Percentiles rank a stretch among this genome's conserved stretches.
phyloP scores from a whole-genome alignment of 495 filamentous ascomycete genomes.

The Staphylotrichum longicolle region DNA sequence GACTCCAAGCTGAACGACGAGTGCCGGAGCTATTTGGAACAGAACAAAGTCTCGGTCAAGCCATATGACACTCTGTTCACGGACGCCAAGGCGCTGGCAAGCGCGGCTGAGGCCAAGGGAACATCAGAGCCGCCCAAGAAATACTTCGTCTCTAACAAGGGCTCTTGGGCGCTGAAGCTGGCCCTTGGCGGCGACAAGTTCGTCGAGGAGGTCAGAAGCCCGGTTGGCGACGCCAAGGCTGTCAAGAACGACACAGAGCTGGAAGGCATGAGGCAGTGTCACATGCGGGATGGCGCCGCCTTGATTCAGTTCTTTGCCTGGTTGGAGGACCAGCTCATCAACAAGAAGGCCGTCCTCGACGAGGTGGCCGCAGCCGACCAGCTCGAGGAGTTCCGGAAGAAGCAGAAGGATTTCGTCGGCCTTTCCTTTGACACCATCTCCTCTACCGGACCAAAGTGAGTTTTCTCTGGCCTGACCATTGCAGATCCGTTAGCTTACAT shows the following conservation, averaged over 20 bases:
- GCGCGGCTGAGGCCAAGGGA: conserved; percentile 40
- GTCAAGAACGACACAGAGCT: conserved; percentile 92
- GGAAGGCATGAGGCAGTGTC: conserved; percentile 89
- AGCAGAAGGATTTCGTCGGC: conserved; percentile 81
- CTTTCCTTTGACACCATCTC: conserved; percentile 96
- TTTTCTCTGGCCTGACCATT: neutral
- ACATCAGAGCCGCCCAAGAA: conserved; percentile 53
- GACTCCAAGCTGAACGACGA: conserved; percentile 70
- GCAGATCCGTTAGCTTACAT: conserved; percentile 9
- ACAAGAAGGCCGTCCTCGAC: conserved; percentile 70
- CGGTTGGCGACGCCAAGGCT: conserved; percentile 92
- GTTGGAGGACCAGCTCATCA: conserved; percentile 83
- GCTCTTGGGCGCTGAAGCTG: conserved; percentile 89
- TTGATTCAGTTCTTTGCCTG: conserved; percentile 93
- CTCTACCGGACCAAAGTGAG: conserved; percentile 81
- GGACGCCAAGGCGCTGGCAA: conserved; percentile 64
- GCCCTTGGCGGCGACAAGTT: conserved; percentile 84
- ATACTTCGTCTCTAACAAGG: conserved; percentile 82
- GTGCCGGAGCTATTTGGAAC: conserved; percentile 65
- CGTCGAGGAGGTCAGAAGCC: conserved; percentile 84
- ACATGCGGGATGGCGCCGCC: conserved; percentile 91
- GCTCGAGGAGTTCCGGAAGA: conserved; percentile 76
- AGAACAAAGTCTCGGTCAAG: conserved; percentile 66
- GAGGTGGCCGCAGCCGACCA: conserved; percentile 91
- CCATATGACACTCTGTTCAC: conserved; percentile 83